A percentile compares a stretch with the other conserved stretches of the same genome.
These are phyloP conservation scores for Cryptosporidium sp. DNA, from an alignment of 169 alveolate genomes.

Conservation along the genomic window DNA sequence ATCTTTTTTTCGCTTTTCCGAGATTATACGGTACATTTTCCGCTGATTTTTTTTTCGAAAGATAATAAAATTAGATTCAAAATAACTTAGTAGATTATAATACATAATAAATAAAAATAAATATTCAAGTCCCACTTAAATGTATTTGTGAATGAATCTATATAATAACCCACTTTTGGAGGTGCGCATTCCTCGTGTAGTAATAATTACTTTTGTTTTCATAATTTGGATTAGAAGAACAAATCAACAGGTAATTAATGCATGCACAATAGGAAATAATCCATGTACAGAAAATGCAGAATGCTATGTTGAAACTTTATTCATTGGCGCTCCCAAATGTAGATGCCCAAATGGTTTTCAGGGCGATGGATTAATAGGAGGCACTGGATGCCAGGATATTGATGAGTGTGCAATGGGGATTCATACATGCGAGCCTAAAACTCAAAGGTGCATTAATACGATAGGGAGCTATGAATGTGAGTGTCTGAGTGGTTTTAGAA, in stretches of 20 bases:
- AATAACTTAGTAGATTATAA: too few relatives aligned
- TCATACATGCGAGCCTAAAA: slow-evolving; percentile 74
- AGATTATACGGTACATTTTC: neutral
- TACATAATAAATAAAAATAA: neutral
- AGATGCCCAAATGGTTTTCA: slow-evolving; percentile 78
- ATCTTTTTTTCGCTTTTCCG: slow-evolving; percentile 28
- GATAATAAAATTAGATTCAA: neutral
- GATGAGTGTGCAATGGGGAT: slow-evolving; percentile 78
- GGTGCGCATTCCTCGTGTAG: slow-evolving; percentile 2
- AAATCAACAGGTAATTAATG: slow-evolving; percentile 50
- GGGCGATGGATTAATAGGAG: slow-evolving; percentile 78
- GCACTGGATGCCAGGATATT: slow-evolving; percentile 78
- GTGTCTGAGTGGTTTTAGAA: slow-evolving; percentile 75
- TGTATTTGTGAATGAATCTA: slow-evolving; percentile 25
- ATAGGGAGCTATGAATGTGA: slow-evolving; percentile 79
- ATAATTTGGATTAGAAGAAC: slow-evolving; percentile 17
- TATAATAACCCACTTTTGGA: slow-evolving; percentile 3
- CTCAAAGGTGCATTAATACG: slow-evolving; percentile 76
- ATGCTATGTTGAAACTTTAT: slow-evolving; percentile 65
- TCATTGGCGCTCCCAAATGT: slow-evolving; percentile 79
- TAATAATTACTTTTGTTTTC: neutral
- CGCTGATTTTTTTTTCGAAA: slow-evolving; percentile 8
- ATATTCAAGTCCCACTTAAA: neutral
- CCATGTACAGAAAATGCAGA: slow-evolving; percentile 71
- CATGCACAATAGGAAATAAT: slow-evolving; percentile 75